Evolutionary conservation across 768 basidiomycete genomes (phyloP).

Genomic region (Mycena alexandri): DNA sequence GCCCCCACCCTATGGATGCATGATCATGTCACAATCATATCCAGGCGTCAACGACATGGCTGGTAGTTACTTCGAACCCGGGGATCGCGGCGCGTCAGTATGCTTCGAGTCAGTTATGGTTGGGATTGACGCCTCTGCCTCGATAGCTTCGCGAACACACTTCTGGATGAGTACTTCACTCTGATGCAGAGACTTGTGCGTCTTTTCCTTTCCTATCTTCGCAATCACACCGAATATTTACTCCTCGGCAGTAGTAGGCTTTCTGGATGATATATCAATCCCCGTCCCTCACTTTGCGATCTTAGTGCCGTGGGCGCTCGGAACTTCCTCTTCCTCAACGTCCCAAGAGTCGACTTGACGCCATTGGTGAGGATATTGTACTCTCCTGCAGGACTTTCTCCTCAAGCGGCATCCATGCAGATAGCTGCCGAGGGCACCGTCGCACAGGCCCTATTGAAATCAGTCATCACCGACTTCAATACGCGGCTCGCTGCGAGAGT

Average conservation of each 20-base stretch:
- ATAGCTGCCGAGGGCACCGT: constrained; percentile 58
- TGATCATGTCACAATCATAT: neutral
- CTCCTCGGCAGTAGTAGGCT: constrained; percentile 48
- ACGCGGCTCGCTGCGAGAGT: constrained; percentile 57
- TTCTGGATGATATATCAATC: neutral
- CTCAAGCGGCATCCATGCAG: constrained; percentile 42
- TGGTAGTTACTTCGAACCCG: constrained; percentile 62
- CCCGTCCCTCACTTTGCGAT: neutral
- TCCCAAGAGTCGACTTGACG: constrained; percentile 56
- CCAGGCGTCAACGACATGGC: constrained; percentile 74
- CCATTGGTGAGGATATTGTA: constrained; percentile 49
- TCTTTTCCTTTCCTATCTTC: neutral
- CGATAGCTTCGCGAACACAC: constrained; percentile 60
- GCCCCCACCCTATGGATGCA: neutral
- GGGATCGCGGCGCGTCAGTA: constrained; percentile 63
- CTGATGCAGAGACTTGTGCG: constrained; percentile 64
- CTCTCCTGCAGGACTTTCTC: too few species aligned
- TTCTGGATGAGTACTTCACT: constrained; percentile 64
- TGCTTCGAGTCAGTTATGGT: neutral
- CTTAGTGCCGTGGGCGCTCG: constrained; percentile 65
- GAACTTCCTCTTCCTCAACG: constrained; percentile 65
- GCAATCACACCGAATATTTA: constrained; percentile 34
- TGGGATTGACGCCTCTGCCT: neutral
- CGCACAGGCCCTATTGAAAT: constrained; percentile 56
- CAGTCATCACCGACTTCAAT: constrained; percentile 67